Evolutionary conservation across 768 basidiomycete genomes (phyloP), one percentile per base, ranked within the genome.

Genomic region (Phanerochaete sordida): DNA sequence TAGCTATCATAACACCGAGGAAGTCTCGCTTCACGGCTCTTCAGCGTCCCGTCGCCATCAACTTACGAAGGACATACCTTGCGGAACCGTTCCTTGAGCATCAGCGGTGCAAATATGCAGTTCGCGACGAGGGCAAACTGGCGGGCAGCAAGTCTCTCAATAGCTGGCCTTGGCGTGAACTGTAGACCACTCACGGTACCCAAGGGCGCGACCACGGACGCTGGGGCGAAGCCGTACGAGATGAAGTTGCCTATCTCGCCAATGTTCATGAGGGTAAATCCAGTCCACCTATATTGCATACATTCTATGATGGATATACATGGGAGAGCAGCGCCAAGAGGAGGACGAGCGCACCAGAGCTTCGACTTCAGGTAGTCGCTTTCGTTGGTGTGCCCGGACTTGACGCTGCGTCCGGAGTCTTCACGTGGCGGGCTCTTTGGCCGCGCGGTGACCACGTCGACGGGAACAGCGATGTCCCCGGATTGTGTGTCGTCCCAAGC

Each of bases 51-150:
- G 49, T 72, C 65, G 44, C 50, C 30, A 63, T 48, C 52, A 43
- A 27, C 55, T 56, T 44, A 31, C 31, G 39, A 45, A 52, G 58
- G 39, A 64, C 73, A 71, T 69, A 88, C 87, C 74, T 81, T 88
- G 35, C 88, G 86, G 70, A 99, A 95, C 5, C 81, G 82, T 74
- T 98, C 93, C 9, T 84, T 79, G 11, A 93, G 80, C 68, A 98
- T 82, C 2, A 93, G 66, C 16, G 96, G 96, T 1, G 95, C 93
- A 64, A 98, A 94, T 43, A 95, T 79, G 68, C 95, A 98, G 71
- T 98, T 98, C 15, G 96, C 93, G 60, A 96, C 86, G n/a, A 98
- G 79, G 1, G 94, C 93, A 72, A 93, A 90, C 87, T 93, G 57
- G 16, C 51, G 21, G 26, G 28, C 56, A 9, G 19, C 39, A 19